These are phyloP conservation scores for Mimosa bimucronata DNA, from an alignment of 306 rosid species.

Conservation along the genomic window DNA sequence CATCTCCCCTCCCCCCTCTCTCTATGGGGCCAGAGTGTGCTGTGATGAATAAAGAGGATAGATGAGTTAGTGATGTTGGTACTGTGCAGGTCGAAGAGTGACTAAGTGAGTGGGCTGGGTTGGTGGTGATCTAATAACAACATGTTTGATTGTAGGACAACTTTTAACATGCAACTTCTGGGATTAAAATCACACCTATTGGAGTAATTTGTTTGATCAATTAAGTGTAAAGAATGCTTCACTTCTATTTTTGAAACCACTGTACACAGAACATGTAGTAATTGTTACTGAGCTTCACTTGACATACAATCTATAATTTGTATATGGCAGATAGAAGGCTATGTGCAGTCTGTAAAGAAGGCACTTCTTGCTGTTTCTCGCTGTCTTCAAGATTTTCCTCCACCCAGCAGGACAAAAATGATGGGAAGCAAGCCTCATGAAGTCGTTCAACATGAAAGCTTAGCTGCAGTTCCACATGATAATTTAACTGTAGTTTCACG, in stretches of 20 bases:
- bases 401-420: conserved; percentile 55
- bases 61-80: background rate
- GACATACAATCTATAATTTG: background rate
- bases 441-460: conserved; percentile 49
- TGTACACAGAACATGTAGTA: background rate
- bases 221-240: background rate
- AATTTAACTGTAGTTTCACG: conserved; percentile 37
- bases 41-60: background rate
- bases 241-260: background rate
- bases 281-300: conserved; percentile 14
- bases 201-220: background rate
- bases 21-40: background rate
- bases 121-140: background rate
- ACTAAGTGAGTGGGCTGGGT: background rate
- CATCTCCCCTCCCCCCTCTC: background rate
- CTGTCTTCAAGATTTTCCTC: conserved; percentile 72
- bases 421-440: conserved; percentile 61
- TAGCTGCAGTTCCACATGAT: conserved; percentile 37
- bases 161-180: background rate
- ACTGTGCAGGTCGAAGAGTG: background rate
- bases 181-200: background rate
- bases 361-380: conserved; percentile 86
- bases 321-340: conserved; percentile 87
- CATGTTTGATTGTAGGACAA: background rate
- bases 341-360: conserved; percentile 74